phyloP scores from a whole-genome alignment of 495 filamentous ascomycete genomes.

The Penicillium daleae region DNA sequence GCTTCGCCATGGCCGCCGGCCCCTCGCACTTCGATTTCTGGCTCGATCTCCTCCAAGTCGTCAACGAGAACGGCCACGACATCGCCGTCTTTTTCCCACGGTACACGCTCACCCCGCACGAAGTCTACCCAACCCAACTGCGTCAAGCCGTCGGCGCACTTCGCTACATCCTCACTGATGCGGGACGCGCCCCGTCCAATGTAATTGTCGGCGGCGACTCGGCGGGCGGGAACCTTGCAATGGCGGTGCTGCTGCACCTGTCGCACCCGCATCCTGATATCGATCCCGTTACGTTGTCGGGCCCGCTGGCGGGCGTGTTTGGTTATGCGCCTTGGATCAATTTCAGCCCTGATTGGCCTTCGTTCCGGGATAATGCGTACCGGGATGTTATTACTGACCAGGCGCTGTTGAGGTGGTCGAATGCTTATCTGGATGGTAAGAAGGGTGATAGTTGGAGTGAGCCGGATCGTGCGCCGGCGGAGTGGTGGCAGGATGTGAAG shows the following conservation, averaged over 20 bases:
- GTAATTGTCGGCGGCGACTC: constrained; percentile 65
- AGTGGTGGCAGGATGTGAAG: constrained; percentile 58
- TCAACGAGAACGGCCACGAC: constrained; percentile 48
- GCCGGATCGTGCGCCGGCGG: constrained; percentile 49
- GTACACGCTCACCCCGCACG: constrained; percentile 61
- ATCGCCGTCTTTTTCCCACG: constrained; percentile 55
- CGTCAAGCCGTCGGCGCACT: constrained; percentile 57
- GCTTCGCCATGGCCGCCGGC: constrained; percentile 53
- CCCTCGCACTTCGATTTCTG: constrained; percentile 53
- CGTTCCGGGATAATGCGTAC: constrained; percentile 47
- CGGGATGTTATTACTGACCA: constrained; percentile 51
- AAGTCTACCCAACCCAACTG: constrained; percentile 61
- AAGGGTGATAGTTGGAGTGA: constrained; percentile 60
- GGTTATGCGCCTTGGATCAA: constrained; percentile 60
- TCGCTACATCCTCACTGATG: constrained; percentile 52
- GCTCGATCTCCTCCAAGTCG: constrained; percentile 42
- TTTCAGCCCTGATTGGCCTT: constrained; percentile 46
- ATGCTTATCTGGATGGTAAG: constrained; percentile 47
- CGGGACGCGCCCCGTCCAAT: constrained; percentile 41
- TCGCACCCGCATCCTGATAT: constrained; percentile 61
- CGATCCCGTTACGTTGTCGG: constrained; percentile 33
- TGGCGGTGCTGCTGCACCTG: constrained; percentile 60
- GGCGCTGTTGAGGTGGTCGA: constrained; percentile 44
- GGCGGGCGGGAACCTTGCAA: constrained; percentile 63
- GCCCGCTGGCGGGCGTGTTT: constrained; percentile 52